Base-by-base conservation (phyloP, 805 yeast genomes). In the Zygosaccharomyces bailii region DNA sequence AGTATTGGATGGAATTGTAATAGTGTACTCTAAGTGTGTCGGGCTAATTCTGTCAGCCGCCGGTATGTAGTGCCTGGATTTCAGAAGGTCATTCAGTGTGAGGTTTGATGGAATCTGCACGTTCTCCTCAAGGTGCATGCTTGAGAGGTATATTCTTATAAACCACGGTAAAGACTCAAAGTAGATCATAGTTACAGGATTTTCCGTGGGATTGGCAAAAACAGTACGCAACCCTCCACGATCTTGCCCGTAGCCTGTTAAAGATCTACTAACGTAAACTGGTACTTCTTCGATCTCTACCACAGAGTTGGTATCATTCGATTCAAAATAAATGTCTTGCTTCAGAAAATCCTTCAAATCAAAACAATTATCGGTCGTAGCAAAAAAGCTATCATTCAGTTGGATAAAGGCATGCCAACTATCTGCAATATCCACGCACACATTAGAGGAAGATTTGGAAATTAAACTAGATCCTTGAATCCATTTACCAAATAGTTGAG, bases 81-180 rank as follows among this genome's bases (percentile, higher is more conserved):
- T 68, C 29, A 87, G 64, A 13, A 75, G 59, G 10, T 66, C 60
- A 1, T 67, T 60, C 18, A 69, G 58, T 2, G 52, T 38, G 14
- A 52, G 21, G 6, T 42, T 42, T 3, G 29, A 8, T 29, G 42
- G 29, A 2, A 53, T 55, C 4, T 51, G 54, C 16, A 66, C 60
- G 5, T 55, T 39, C 1, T 57, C 50, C 16, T 60, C 62, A 2
- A 78, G 55, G 2, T 69, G 60, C 44, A 89, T 65, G 0, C 95
- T 80, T 53, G 87, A 89, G 34, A 93, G 65, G 57, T 85, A 93
- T 2, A 87, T 65, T 53, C 91, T 77, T 80, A 89, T 82, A 61
- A 79, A 93, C 98, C 98, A 93, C 0, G 99, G 99, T 21, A 89
- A 69, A 0, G 88, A 74, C 62, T 93, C 97, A 53, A 80, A 82